These are phyloP conservation scores for Sporothrix globosa DNA, from an alignment of 2,329 filamentous ascomycete genomes.

Conservation along the genomic window DNA sequence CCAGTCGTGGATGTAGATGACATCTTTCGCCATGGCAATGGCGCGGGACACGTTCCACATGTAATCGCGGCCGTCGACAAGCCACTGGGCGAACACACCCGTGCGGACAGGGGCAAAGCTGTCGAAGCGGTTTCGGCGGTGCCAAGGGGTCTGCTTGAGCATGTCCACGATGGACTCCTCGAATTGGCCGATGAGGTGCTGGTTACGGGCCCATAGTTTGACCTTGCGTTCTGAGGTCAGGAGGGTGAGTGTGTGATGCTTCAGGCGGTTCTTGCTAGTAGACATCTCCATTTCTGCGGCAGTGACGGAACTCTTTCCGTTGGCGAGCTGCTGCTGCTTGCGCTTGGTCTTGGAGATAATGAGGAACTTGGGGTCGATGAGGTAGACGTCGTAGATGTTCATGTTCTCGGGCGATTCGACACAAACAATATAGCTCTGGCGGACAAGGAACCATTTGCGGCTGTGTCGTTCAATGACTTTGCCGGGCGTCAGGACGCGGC, in stretches of 20 bases:
- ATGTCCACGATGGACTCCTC: constrained; percentile 90
- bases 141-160: constrained; percentile 81
- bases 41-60: constrained; percentile 99
- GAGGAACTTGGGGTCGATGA: constrained; percentile 88
- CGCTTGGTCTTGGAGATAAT: constrained; percentile 73
- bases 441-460: constrained; percentile 97
- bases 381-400: constrained; percentile 97
- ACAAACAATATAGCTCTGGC: constrained; percentile 95
- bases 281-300: constrained; percentile 55
- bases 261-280: constrained; percentile 42
- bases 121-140: constrained; percentile 79
- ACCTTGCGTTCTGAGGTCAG: constrained; percentile 90
- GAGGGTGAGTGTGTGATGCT: constrained; percentile 87
- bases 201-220: constrained; percentile 87
- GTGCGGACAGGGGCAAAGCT: constrained; percentile 90
- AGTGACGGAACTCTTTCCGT: constrained; percentile 50
- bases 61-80: constrained; percentile 95
- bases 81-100: constrained; percentile 89
- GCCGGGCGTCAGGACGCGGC: constrained; percentile 75
- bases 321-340: constrained; percentile 49
- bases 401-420: constrained; percentile 99
- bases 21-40: constrained; percentile 95
- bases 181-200: constrained; percentile 86
- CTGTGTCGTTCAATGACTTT: constrained; percentile 81
- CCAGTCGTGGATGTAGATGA: constrained; percentile 99